Evolutionary conservation across 2,329 filamentous ascomycete genomes (phyloP), one percentile per base, ranked within the genome.

Genomic region (Neonectria ditissima): DNA sequence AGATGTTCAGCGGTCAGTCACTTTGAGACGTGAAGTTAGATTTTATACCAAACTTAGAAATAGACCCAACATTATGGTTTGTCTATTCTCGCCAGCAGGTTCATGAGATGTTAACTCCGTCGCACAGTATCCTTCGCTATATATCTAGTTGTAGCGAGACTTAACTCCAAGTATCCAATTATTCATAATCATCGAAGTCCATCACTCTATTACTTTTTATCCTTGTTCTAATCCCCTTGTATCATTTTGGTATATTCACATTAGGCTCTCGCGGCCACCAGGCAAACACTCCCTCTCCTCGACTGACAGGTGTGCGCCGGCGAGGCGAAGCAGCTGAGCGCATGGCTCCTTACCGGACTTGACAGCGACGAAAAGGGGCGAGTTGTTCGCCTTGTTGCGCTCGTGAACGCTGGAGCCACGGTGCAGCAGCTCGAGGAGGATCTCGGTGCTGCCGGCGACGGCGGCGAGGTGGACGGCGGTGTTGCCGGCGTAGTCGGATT

Each of bases 401-500:
- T 84, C 83, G 74, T 92, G 89, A 6, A 92, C 89, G 72, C 88
- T 89, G n/a, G 87, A 88, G 8, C 89, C 89, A 20, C 84, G 81
- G 44, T 80, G 80, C 13, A 92, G 81, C 50, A 92, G 78, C 72
- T 88, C 86, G 24, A 83, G 79, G 70, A 91, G 78, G 30, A 91
- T 83, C n/a, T 81, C 81, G 1, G 80, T 78, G 62, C 84, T 81
- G 18, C 86, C 82, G 1, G 83, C 82, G 5, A 88, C 83, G 30
- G 86, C 85, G 1, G 86, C 87, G 2, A 89, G 82, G 72, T 89
- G 87, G 39, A 87, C 78, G 4, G 83, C 84, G 26, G 92, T 95
- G 79, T 95, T 96, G 50, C 92, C 92, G 20, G 91, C 91, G 75
- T 95, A 95, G 79, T 96, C 92, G 30, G 87, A 86, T 66, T 90